These are phyloP conservation scores for Aspergillus nanangensis DNA, from an alignment of 495 filamentous ascomycete genomes.

Conservation along the genomic window DNA sequence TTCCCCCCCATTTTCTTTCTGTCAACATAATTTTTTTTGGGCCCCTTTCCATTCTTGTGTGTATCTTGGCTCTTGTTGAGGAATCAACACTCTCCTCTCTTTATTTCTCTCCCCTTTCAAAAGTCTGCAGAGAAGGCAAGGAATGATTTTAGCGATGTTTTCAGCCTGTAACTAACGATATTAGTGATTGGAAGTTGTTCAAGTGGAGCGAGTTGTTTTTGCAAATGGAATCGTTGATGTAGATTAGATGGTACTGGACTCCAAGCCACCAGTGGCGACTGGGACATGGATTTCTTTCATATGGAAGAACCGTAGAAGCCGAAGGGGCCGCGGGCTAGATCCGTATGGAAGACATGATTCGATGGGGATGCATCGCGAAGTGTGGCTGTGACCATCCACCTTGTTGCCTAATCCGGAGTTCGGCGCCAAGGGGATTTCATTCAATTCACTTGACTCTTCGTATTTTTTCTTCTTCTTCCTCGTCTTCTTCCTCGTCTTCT, in stretches of 20 bases:
- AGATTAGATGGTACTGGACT: too few species aligned
- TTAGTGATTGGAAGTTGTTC: conserved; percentile 10
- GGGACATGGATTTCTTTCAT: too few species aligned
- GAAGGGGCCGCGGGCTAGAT: too few species aligned
- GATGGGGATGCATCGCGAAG: too few species aligned
- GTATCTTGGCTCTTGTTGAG: conserved; percentile 3
- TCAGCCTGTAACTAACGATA: conserved; percentile 13
- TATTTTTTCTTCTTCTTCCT: conserved; percentile 1
- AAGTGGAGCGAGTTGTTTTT: too few species aligned
- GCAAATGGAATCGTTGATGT: too few species aligned
- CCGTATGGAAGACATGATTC: background rate
- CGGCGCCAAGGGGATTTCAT: conserved; percentile 13
- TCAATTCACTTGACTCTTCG: conserved; percentile 2
- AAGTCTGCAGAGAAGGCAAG: conserved; percentile 8
- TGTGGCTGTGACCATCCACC: background rate
- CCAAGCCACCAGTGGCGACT: too few species aligned
- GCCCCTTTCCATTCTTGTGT: conserved; percentile 2
- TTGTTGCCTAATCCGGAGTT: conserved; percentile 6
- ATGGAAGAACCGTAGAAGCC: too few species aligned
- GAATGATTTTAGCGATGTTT: conserved; percentile 13
- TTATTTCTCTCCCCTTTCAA: conserved; percentile 1
- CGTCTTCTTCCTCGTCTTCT: background rate
- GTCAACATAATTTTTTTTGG: too few species aligned
- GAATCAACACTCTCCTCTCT: conserved; percentile 1
- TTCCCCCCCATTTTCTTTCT: background rate